Conservation (phyloP, 1,284 basidiomycete species). For the Cutaneotrichosporon sp. region DNA sequence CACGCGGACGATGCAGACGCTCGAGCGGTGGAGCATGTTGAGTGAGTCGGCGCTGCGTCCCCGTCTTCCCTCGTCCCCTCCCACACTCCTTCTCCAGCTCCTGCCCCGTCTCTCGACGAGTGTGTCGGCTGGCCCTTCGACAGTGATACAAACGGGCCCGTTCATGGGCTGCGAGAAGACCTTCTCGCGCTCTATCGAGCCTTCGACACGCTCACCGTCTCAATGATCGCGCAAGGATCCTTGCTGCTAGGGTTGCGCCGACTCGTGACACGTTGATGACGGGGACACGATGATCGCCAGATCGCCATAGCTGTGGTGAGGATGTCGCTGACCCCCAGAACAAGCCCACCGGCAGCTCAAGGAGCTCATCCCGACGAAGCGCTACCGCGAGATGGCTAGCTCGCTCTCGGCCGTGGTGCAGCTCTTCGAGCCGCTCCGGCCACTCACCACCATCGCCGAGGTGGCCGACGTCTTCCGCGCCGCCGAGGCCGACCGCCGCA, state of each 20-base stretch:
- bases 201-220: too few species aligned
- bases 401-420: constrained; percentile 85
- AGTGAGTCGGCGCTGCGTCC: constrained; percentile 60
- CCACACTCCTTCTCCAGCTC: too few species aligned
- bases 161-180: too few species aligned
- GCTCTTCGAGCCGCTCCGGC: constrained; percentile 73
- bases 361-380: constrained; percentile 70
- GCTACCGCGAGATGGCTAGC: constrained; percentile 80
- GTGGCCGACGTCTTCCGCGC: constrained; percentile 75
- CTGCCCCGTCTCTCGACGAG: too few species aligned
- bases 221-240: too few species aligned
- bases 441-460: constrained; percentile 70
- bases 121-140: too few species aligned
- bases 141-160: too few species aligned
- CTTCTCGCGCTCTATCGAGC: too few species aligned
- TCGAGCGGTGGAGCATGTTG: constrained; percentile 92
- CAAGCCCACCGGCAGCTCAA: constrained; percentile 80
- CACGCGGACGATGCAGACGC: constrained; percentile 80
- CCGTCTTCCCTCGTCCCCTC: neutral
- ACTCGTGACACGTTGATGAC: too few species aligned
- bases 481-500: constrained; percentile 75
- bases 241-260: too few species aligned
- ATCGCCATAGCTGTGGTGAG: too few species aligned
- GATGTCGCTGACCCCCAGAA: constrained; percentile 58
- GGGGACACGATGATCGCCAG: too few species aligned